Evolutionary conservation across 768 basidiomycete genomes (phyloP).

Genomic region (Suillus ampliporus): DNA sequence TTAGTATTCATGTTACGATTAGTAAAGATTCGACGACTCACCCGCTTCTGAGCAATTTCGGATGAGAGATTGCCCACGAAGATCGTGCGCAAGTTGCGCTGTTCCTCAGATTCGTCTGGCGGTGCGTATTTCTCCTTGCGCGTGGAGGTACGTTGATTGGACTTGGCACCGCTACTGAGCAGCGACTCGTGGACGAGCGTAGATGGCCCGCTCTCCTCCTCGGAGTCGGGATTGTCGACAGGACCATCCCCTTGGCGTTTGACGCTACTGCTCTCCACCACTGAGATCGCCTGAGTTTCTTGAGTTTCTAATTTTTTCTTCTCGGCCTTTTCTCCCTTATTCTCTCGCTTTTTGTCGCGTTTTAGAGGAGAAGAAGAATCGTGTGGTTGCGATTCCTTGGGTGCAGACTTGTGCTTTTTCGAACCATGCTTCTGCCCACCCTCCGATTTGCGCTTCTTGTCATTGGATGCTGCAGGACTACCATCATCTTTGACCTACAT

Average conservation of each 20-base stretch:
- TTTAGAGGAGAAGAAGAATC: constrained; percentile 9
- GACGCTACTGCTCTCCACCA: neutral
- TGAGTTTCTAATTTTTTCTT: neutral
- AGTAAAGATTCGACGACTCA: constrained; percentile 40
- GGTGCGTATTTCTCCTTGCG: constrained; percentile 58
- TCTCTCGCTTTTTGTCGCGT: constrained; percentile 18
- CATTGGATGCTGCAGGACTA: constrained; percentile 11
- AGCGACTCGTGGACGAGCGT: constrained; percentile 71
- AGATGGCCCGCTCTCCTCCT: constrained; percentile 39
- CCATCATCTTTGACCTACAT: constrained; percentile 2
- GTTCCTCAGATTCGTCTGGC: constrained; percentile 71
- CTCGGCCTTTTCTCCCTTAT: neutral
- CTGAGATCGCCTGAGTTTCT: neutral
- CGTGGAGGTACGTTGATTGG: constrained; percentile 37
- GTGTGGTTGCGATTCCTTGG: neutral
- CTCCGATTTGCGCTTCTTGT: constrained; percentile 21
- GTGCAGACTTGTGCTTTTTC: neutral
- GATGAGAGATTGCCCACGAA: constrained; percentile 91
- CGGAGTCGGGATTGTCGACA: constrained; percentile 34
- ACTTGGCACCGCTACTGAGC: constrained; percentile 29
- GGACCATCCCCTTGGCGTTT: neutral
- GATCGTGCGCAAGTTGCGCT: constrained; percentile 81
- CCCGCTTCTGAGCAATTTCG: constrained; percentile 78
- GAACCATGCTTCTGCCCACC: constrained; percentile 6
- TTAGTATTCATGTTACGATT: constrained; percentile 9